phyloP scores from a whole-genome alignment of 805 yeast species.

The Sugiyamaella lignohabitans region DNA sequence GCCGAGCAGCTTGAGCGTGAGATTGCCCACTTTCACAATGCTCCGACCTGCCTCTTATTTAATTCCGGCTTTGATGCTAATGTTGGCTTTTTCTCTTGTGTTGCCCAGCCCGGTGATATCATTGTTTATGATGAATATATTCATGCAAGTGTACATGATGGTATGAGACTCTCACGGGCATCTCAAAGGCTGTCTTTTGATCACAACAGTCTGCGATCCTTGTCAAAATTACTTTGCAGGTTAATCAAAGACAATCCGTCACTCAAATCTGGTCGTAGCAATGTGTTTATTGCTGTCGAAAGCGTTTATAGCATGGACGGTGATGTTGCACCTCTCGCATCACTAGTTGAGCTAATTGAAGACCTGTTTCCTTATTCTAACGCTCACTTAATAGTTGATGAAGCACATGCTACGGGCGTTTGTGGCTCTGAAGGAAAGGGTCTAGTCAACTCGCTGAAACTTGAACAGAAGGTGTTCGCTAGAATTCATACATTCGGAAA shows the following conservation, averaged over 20 bases:
- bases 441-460: constrained; percentile 14
- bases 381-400: constrained; percentile 75
- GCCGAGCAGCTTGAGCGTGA: constrained; percentile 17
- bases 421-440: constrained; percentile 80
- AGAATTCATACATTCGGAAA: constrained; percentile 25
- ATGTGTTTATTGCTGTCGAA: constrained; percentile 22
- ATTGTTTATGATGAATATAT: constrained; percentile 23
- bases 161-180: constrained; percentile 21
- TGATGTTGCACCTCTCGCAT: constrained; percentile 19
- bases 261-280: constrained; percentile 3
- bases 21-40: constrained; percentile 19
- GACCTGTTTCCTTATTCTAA: constrained; percentile 30
- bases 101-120: constrained; percentile 22
- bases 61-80: constrained; percentile 26
- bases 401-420: constrained; percentile 90
- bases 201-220: constrained; percentile 17
- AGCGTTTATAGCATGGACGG: constrained; percentile 26
- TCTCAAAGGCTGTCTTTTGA: constrained; percentile 6
- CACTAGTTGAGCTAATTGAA: constrained; percentile 5
- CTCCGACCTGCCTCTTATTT: constrained; percentile 20
- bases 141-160: constrained; percentile 26
- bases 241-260: background rate
- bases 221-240: constrained; percentile 2
- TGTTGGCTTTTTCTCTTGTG: constrained; percentile 18
- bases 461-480: constrained; percentile 16